Evolutionary conservation across 495 filamentous ascomycete genomes (phyloP), one percentile per base, ranked within the genome.

Genomic region (Parathielavia appendiculata): DNA sequence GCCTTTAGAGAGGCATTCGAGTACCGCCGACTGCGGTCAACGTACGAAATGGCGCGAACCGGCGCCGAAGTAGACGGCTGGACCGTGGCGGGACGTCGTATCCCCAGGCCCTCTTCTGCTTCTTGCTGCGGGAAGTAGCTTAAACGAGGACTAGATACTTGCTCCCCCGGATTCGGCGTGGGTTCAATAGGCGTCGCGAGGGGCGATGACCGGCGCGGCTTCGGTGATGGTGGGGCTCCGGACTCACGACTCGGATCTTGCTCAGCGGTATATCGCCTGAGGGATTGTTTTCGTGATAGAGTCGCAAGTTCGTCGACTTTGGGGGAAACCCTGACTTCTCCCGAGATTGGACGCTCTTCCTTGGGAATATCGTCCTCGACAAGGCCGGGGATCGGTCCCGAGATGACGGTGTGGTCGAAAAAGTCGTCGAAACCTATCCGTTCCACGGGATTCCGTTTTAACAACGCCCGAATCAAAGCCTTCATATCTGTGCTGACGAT

Each of bases 381-480:
- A 23, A 96, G 75, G 13, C 86, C 90, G 4, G 93, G 93, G 60
- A 97, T 97, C 1, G 85, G 81, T 36, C 83, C 85, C 22, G 79
- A 83, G 51, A 97, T 82, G 36, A 95, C 85, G 52, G 77, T 68
- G 63, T 88, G 81, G 17, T 75, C 74, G 70, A 97, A 97, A 65
- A 96, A 92, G 36, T 86, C 80, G 12, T 86, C 79, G 61, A 96
- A 97, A 43, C 80, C 85, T 73, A 95, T 82, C 40, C 93, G 79
- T 62, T 95, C 90, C 2, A 87, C 81, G 0, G 93, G 91, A 45
- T 85, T 90, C 51, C 88, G 84, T 75, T 92, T 96, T 61, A 98
- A 70, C 22, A 98, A 82, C 14, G 73, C 77, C 13, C 88, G 83
- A 53, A 97, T 89, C 30, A 96, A 68, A n/a, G 76, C 76, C 70